A percentile compares a stretch with the other conserved stretches of the same genome.
Evolutionary conservation across 1,139 yeast species (phyloP).

Genomic region (Candida gigantensis): DNA sequence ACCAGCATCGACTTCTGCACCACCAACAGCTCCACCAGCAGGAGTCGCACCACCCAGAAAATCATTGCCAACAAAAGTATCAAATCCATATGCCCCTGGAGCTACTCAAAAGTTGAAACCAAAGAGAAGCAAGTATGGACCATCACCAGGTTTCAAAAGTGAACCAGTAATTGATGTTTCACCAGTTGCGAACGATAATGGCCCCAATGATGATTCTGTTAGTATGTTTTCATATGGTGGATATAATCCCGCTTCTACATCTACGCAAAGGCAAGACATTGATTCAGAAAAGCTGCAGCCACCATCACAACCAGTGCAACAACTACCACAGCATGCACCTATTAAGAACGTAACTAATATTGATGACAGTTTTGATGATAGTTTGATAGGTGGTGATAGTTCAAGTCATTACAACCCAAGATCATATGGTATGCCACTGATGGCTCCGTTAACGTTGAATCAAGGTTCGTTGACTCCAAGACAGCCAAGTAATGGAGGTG

Average conservation of each 20-base stretch:
- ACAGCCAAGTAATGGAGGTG: neutral
- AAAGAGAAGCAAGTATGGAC: constrained; percentile 30
- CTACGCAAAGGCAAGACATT: constrained; percentile 10
- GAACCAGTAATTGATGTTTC: constrained; percentile 14
- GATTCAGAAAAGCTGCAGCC: constrained; percentile 10
- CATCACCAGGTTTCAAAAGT: constrained; percentile 25
- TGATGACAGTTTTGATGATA: constrained; percentile 32
- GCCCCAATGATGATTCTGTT: constrained; percentile 15
- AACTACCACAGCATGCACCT: constrained; percentile 2
- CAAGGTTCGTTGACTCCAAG: constrained; percentile 2
- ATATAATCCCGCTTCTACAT: constrained; percentile 10
- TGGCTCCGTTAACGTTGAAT: constrained; percentile 10
- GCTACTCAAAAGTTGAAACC: constrained; percentile 15
- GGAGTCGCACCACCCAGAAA: constrained; percentile 2
- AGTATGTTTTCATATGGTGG: constrained; percentile 44
- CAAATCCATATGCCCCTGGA: constrained; percentile 46
- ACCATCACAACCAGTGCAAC: constrained; percentile 1
- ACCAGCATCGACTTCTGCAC: constrained; percentile 10
- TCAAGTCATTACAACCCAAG: constrained; percentile 13
- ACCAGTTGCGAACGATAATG: constrained; percentile 8
- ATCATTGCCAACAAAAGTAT: constrained; percentile 16
- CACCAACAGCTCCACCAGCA: constrained; percentile 12
- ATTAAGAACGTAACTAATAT: constrained; percentile 19
- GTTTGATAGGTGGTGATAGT: constrained; percentile 8
- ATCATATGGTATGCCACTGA: neutral